Evolutionary conservation across 2,329 filamentous ascomycete species (phyloP).

Genomic region (Alternaria gansuensis): DNA sequence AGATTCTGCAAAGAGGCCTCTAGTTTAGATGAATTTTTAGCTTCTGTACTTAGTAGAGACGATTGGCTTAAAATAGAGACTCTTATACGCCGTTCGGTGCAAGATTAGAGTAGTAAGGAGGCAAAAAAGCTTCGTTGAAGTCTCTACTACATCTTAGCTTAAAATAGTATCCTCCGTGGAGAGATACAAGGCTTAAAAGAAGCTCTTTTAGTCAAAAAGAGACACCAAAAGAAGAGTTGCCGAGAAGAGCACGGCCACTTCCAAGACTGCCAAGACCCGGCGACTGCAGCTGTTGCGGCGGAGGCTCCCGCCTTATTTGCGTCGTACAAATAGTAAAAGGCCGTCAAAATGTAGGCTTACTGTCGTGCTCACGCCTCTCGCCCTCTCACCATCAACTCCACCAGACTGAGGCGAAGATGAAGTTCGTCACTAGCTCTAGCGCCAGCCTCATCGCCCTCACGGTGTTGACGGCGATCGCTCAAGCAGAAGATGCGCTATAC

Average conservation of each 20-base stretch:
- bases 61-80: too few species aligned
- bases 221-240: too few species aligned
- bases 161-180: too few species aligned
- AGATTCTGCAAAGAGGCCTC: too few species aligned
- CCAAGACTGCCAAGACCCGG: conserved; percentile 26
- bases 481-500: conserved; percentile 44
- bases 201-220: too few species aligned
- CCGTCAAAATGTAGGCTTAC: not conserved
- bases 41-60: too few species aligned
- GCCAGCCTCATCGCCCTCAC: conserved; percentile 33
- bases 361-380: conserved; percentile 13
- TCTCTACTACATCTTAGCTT: too few species aligned
- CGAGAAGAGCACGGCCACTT: conserved; percentile 34
- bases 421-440: conserved; percentile 27
- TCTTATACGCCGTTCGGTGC: too few species aligned
- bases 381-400: not conserved
- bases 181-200: too few species aligned
- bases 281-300: conserved; percentile 12
- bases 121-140: too few species aligned
- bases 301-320: conserved; percentile 20
- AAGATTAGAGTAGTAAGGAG: too few species aligned
- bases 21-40: too few species aligned
- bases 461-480: conserved; percentile 27
- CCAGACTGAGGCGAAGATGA: conserved; percentile 31
- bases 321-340: conserved; percentile 27